Conservation (phyloP, 2,329 filamentous ascomycete genomes). For the Aspergillus caelatus region DNA sequence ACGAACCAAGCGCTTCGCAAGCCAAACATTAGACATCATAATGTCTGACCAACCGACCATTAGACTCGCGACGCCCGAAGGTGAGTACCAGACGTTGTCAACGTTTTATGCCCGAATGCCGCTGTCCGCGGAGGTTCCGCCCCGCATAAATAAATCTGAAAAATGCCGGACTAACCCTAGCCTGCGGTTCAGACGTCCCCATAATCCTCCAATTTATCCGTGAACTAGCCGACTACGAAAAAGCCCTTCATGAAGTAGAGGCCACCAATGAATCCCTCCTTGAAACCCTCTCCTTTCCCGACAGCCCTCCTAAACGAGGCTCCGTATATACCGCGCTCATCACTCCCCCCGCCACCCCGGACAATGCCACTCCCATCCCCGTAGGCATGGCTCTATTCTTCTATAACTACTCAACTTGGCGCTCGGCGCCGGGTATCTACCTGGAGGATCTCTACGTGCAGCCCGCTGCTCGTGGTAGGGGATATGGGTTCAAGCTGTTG, state of each 20-base stretch:
- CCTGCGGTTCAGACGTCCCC: slow-evolving; percentile 66
- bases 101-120: too few species aligned
- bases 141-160: background rate
- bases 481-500: slow-evolving; percentile 78
- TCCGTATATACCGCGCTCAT: slow-evolving; percentile 78
- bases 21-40: slow-evolving; percentile 15
- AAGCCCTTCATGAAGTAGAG: slow-evolving; percentile 71
- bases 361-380: slow-evolving; percentile 40
- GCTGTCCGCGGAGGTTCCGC: background rate
- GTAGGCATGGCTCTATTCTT: slow-evolving; percentile 89
- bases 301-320: slow-evolving; percentile 49
- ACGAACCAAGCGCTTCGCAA: background rate
- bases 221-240: slow-evolving; percentile 86
- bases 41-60: slow-evolving; percentile 42
- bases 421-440: slow-evolving; percentile 82
- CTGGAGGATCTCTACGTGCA: slow-evolving; percentile 91
- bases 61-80: slow-evolving; percentile 45
- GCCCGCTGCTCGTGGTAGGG: slow-evolving; percentile 68
- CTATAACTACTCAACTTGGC: slow-evolving; percentile 95
- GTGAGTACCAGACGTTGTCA: slow-evolving; percentile 23
- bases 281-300: slow-evolving; percentile 77
- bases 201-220: slow-evolving; percentile 80
- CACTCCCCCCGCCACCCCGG: slow-evolving; percentile 52
- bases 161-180: slow-evolving; percentile 1
- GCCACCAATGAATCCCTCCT: slow-evolving; percentile 75